Conservation (phyloP, 768 basidiomycete species). For the Postia placenta region DNA sequence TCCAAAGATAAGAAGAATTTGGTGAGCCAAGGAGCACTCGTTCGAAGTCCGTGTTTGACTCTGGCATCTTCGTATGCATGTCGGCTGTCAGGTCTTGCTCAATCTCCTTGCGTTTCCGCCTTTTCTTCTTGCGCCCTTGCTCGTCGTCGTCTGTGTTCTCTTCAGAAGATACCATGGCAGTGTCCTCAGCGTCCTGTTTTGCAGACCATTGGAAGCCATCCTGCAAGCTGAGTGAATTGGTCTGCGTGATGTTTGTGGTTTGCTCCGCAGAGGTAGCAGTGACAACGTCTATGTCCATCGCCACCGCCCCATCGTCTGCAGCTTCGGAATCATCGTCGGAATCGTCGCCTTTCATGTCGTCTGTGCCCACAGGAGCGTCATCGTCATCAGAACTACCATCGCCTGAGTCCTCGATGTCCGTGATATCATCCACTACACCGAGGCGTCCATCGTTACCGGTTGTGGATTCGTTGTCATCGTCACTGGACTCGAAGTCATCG, state of each 20-base stretch:
- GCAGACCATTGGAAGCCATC: conserved; percentile 72
- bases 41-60: conserved; percentile 94
- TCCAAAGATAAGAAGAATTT: conserved; percentile 96
- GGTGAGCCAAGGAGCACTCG: conserved; percentile 88
- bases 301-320: conserved; percentile 34
- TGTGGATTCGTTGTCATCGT: conserved; percentile 21
- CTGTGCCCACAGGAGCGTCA: neutral
- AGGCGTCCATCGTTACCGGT: conserved; percentile 19
- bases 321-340: conserved; percentile 19
- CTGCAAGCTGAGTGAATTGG: conserved; percentile 40
- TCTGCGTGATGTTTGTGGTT: neutral
- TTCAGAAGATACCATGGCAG: conserved; percentile 35
- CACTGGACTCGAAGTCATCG: conserved; percentile 47
- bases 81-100: conserved; percentile 82
- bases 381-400: conserved; percentile 14
- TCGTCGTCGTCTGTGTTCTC: conserved; percentile 44
- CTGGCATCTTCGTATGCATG: conserved; percentile 79
- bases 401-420: conserved; percentile 11
- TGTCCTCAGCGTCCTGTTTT: conserved; percentile 33
- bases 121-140: conserved; percentile 53
- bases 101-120: conserved; percentile 62
- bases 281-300: conserved; percentile 36
- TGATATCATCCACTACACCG: conserved; percentile 27
- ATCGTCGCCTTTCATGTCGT: conserved; percentile 21
- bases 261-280: neutral